Percentiles rank a stretch among this genome's conserved stretches.
These are phyloP conservation scores for Lablab purpureus DNA, from an alignment of 306 rosid species.

Conservation along the genomic window DNA sequence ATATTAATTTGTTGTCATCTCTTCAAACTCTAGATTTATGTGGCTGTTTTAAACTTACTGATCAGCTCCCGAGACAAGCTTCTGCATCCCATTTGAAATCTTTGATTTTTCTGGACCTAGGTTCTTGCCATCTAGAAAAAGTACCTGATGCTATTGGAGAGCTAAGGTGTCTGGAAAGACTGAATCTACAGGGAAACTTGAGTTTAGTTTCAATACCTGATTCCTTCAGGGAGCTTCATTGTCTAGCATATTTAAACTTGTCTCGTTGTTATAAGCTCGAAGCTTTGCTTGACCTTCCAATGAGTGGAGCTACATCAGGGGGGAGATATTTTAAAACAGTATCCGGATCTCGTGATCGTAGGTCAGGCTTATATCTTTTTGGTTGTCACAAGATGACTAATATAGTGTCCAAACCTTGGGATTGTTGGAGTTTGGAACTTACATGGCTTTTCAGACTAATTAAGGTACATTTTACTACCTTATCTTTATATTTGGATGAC, in stretches of 20 bases:
- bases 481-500: neutral
- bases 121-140: neutral
- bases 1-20: neutral
- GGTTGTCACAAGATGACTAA: neutral
- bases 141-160: neutral
- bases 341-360: neutral
- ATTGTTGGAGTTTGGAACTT: neutral
- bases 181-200: neutral
- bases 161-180: neutral
- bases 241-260: neutral
- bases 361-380: conserved; percentile 18
- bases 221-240: neutral
- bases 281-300: neutral
- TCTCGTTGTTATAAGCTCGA: neutral
- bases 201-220: no score
- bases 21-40: conserved; percentile 1
- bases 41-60: neutral
- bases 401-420: neutral
- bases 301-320: neutral
- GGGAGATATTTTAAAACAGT: neutral
- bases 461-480: neutral
- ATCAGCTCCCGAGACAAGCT: conserved; percentile 8
- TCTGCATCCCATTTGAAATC: neutral
- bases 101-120: neutral
- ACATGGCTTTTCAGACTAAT: neutral